A percentile compares a stretch with the other conserved stretches of the same genome.
phyloP scores from a whole-genome alignment of 371 early-diverging fungal genomes.

The Rhizomucor miehei region DNA sequence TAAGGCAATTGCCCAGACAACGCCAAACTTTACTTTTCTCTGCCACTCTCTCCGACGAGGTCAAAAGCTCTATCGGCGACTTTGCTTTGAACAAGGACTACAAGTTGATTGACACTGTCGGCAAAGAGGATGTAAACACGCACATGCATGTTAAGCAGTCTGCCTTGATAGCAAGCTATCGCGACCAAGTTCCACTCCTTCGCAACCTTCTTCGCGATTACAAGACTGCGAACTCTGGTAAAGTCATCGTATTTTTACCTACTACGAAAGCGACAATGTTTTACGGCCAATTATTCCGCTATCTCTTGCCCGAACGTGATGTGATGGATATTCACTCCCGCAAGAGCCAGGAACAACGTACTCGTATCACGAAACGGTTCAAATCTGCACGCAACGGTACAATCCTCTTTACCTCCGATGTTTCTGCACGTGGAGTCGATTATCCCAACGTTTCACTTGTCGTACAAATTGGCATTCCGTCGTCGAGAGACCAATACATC shows the following conservation, averaged over 20 bases:
- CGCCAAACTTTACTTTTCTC: conserved; percentile 98
- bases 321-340: conserved; percentile 82
- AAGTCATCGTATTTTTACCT: conserved; percentile 91
- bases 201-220: conserved; percentile 61
- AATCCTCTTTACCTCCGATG: conserved; percentile 96
- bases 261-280: conserved; percentile 78
- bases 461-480: conserved; percentile 94
- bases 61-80: conserved; percentile 51
- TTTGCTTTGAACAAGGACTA: conserved; percentile 81
- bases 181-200: conserved; percentile 61
- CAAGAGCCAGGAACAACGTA: conserved; percentile 72
- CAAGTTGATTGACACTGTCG: conserved; percentile 83
- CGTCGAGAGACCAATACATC: conserved; percentile 89
- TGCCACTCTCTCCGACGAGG: conserved; percentile 91
- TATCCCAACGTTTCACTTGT: conserved; percentile 96
- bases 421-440: conserved; percentile 99
- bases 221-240: conserved; percentile 52
- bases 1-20: conserved; percentile 69
- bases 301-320: conserved; percentile 31
- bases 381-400: conserved; percentile 54
- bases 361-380: conserved; percentile 73
- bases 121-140: conserved; percentile 77
- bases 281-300: conserved; percentile 64
- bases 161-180: conserved; percentile 62
- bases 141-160: conserved; percentile 78